Conservation (phyloP, 2,329 filamentous ascomycete genomes). For the Aspergillus sp. region DNA sequence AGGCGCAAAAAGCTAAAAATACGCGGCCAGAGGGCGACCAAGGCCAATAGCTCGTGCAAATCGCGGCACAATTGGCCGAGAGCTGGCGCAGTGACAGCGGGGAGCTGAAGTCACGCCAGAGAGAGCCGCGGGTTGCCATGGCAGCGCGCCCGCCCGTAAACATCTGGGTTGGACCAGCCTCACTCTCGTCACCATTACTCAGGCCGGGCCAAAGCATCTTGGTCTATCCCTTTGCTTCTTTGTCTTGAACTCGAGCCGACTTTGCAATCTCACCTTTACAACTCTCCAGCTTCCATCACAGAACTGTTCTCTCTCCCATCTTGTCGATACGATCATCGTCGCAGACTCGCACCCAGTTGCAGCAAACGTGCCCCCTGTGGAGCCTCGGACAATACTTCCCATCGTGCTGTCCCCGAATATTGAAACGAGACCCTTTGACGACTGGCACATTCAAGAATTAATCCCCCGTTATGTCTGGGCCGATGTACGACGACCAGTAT, state of each 20-base stretch:
- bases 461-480: conserved; percentile 30
- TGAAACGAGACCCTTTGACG: conserved; percentile 11
- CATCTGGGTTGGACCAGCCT: conserved; percentile 26
- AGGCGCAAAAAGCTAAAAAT: conserved; percentile 2
- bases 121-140: conserved; percentile 35
- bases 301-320: background rate
- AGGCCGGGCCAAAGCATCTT: background rate
- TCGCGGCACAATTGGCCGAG: background rate
- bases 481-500: conserved; percentile 44
- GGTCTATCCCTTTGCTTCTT: conserved; percentile 19
- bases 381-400: conserved; percentile 19
- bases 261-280: background rate
- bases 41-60: background rate
- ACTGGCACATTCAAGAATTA: conserved; percentile 23
- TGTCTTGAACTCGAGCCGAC: conserved; percentile 9
- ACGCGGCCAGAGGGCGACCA: background rate
- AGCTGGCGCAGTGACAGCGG: background rate
- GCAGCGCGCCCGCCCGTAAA: conserved; percentile 38
- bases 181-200: conserved; percentile 12
- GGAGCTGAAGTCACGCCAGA: conserved; percentile 11
- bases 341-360: conserved; percentile 3
- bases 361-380: conserved; percentile 18
- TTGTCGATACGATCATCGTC: background rate
- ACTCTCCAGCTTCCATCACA: background rate
- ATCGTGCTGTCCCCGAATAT: conserved; percentile 14